A percentile compares a stretch with the other conserved stretches of the same genome.
Conservation (phyloP, 495 filamentous ascomycete genomes). For the Penicillium samsonianum region DNA sequence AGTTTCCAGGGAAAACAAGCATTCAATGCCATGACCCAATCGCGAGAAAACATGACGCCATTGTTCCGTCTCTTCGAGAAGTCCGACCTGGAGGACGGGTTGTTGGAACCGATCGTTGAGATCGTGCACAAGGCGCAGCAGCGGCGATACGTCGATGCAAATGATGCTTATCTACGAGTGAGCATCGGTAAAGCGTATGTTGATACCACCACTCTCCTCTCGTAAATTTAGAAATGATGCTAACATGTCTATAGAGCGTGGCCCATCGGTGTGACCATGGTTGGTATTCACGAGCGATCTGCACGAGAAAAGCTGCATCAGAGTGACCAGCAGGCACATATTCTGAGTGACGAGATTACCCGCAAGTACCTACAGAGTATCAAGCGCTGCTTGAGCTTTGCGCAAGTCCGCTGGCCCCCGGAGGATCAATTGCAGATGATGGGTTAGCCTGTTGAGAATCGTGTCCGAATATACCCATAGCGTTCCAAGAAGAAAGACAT, state of each 20-base stretch:
- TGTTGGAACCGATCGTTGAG: constrained; percentile 86
- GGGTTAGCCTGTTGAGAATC: constrained; percentile 58
- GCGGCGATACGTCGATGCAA: constrained; percentile 90
- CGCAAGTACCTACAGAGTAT: constrained; percentile 97
- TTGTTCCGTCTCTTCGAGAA: constrained; percentile 89
- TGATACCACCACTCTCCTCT: background rate
- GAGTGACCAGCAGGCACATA: constrained; percentile 85
- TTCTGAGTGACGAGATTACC: constrained; percentile 94
- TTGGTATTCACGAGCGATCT: constrained; percentile 96
- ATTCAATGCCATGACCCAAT: constrained; percentile 74
- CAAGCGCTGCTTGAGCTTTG: constrained; percentile 94
- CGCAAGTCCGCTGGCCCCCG: constrained; percentile 94
- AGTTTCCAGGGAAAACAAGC: constrained; percentile 78
- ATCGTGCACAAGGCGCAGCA: constrained; percentile 90
- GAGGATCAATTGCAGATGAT: constrained; percentile 92
- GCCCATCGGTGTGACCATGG: constrained; percentile 99
- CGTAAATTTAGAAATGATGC: constrained; percentile 7
- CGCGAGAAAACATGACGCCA: constrained; percentile 81
- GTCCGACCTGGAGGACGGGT: constrained; percentile 70
- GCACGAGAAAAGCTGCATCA: constrained; percentile 94
- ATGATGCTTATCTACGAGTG: constrained; percentile 87
- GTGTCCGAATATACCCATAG: constrained; percentile 20
- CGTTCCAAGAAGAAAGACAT: constrained; percentile 4
- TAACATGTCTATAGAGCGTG: constrained; percentile 61
- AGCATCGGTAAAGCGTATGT: constrained; percentile 92